Evolutionary conservation across 2,329 filamentous ascomycete genomes (phyloP).

Genomic region (Alternaria solani): DNA sequence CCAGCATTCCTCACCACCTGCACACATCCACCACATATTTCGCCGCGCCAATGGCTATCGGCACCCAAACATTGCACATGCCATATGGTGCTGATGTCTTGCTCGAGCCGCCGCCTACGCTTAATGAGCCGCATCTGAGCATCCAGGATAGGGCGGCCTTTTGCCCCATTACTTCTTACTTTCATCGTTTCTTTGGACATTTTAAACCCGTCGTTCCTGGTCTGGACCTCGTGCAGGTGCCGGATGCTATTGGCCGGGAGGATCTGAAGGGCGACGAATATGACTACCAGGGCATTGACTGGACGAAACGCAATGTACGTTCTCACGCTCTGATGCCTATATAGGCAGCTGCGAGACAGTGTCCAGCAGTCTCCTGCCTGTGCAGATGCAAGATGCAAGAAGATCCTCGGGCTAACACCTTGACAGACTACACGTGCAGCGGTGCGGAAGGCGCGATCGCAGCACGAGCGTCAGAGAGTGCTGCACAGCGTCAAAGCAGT

Average conservation of each 20-base stretch:
- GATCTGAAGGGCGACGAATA: slow-evolving; percentile 46
- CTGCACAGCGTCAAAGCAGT: slow-evolving; percentile 23
- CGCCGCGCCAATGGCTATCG: slow-evolving; percentile 18
- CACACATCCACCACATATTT: slow-evolving; percentile 21
- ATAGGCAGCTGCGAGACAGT: background rate
- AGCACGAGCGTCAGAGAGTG: slow-evolving; percentile 34
- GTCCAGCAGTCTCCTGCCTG: background rate
- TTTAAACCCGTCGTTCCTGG: slow-evolving; percentile 25
- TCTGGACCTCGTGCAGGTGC: slow-evolving; percentile 36
- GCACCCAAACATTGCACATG: slow-evolving; percentile 21
- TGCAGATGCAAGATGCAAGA: background rate
- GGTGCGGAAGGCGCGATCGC: slow-evolving; percentile 35
- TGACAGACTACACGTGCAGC: slow-evolving; percentile 30
- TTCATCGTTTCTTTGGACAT: slow-evolving; percentile 27
- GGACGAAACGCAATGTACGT: slow-evolving; percentile 36
- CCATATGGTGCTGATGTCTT: slow-evolving; percentile 26
- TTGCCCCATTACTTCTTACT: slow-evolving; percentile 40
- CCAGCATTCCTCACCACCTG: slow-evolving; percentile 17
- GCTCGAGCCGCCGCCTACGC: slow-evolving; percentile 33
- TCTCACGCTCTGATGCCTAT: background rate
- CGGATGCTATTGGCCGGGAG: slow-evolving; percentile 39
- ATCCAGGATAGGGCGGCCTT: slow-evolving; percentile 43
- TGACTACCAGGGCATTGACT: slow-evolving; percentile 52
- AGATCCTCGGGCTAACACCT: background rate
- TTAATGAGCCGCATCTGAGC: slow-evolving; percentile 40